phyloP scores from a whole-genome alignment of 805 yeast species.

The Cyberlindnera sargentensis region DNA sequence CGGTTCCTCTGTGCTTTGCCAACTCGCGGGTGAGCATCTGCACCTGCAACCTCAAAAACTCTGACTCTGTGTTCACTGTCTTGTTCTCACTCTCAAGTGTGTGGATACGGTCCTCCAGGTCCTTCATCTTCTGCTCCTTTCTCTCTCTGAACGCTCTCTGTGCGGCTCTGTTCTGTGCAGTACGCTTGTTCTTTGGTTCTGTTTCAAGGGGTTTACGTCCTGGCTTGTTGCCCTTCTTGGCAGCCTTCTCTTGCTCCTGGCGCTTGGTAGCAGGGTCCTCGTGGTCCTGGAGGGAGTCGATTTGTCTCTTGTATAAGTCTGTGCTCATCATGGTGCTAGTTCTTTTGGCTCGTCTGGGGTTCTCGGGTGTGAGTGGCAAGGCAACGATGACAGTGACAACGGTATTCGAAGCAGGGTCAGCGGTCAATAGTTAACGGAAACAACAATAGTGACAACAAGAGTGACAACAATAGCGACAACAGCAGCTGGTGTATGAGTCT shows the following conservation, averaged over 20 bases:
- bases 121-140: constrained; percentile 80
- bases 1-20: constrained; percentile 43
- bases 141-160: constrained; percentile 95
- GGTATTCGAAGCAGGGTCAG: neutral
- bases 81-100: constrained; percentile 65
- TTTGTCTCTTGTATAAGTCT: constrained; percentile 8
- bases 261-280: constrained; percentile 11
- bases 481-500: too few species aligned
- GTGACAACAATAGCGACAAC: too few species aligned
- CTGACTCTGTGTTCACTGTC: constrained; percentile 63
- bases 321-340: too few species aligned
- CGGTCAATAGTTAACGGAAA: too few species aligned
- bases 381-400: neutral
- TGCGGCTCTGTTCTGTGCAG: constrained; percentile 98
- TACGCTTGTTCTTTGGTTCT: constrained; percentile 82
- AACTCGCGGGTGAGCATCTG: constrained; percentile 67
- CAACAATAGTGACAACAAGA: too few species aligned
- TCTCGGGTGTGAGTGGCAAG: neutral
- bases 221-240: constrained; percentile 41
- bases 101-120: constrained; percentile 72
- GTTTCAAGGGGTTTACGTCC: constrained; percentile 76
- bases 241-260: constrained; percentile 13
- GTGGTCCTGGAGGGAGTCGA: constrained; percentile 5
- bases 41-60: constrained; percentile 70
- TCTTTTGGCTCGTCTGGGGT: neutral